Conservation (phyloP, 2,329 filamentous ascomycete genomes). For the Scytalidium sp. region DNA sequence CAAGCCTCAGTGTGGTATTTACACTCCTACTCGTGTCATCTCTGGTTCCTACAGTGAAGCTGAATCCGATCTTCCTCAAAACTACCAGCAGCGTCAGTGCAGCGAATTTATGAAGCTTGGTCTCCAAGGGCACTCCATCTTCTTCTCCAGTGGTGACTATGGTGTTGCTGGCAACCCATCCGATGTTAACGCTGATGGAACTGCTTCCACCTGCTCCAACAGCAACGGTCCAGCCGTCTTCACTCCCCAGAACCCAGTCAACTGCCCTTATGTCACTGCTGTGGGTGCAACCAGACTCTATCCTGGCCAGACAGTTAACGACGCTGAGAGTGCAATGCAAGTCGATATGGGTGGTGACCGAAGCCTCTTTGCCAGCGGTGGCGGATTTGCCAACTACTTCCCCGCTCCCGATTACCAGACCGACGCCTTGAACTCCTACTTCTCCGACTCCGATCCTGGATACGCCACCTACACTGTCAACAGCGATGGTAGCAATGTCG, state of each 20-base stretch:
- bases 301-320: constrained; percentile 27
- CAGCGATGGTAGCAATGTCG: constrained; percentile 14
- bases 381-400: constrained; percentile 64
- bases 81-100: constrained; percentile 50
- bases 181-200: constrained; percentile 21
- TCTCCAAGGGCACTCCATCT: constrained; percentile 44
- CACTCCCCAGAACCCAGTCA: constrained; percentile 15
- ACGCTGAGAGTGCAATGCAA: constrained; percentile 39
- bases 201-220: constrained; percentile 17
- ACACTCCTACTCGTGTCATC: constrained; percentile 47
- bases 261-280: constrained; percentile 47
- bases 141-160: constrained; percentile 47
- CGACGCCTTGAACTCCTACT: constrained; percentile 20
- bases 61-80: constrained; percentile 42
- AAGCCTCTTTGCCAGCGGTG: constrained; percentile 68
- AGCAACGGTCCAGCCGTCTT: constrained; percentile 45
- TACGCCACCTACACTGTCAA: constrained; percentile 15
- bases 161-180: constrained; percentile 36
- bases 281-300: constrained; percentile 50
- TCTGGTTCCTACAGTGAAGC: constrained; percentile 52
- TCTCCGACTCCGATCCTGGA: constrained; percentile 20
- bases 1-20: constrained; percentile 41
- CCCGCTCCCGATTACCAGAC: constrained; percentile 46
- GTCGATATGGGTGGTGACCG: constrained; percentile 23
- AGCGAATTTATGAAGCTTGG: constrained; percentile 54